Percentiles rank a stretch among this genome's conserved stretches.
These are phyloP conservation scores for Venturia nashicola DNA, from an alignment of 2,329 filamentous ascomycete genomes.

Conservation along the genomic window DNA sequence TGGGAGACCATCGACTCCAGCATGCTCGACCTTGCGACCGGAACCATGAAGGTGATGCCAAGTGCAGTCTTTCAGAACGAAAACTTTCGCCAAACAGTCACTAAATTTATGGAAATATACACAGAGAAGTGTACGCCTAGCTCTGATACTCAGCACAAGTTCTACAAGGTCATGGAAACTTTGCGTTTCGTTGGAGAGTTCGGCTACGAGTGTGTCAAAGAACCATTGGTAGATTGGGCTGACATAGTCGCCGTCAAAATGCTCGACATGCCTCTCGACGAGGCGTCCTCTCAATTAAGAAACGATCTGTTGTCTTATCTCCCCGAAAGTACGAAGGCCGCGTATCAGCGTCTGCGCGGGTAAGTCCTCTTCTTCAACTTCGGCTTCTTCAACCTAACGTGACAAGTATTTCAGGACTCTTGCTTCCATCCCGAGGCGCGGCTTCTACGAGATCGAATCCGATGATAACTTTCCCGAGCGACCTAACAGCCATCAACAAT, in stretches of 20 bases:
- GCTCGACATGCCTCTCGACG: background rate
- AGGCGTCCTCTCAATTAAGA: background rate
- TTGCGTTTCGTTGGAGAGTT: background rate
- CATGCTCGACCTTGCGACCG: background rate
- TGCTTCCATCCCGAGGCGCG: background rate
- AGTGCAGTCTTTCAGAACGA: background rate
- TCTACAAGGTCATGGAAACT: background rate
- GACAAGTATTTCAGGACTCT: background rate
- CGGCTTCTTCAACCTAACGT: background rate
- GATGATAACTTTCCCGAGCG: background rate
- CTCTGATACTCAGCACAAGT: background rate
- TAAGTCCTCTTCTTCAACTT: background rate
- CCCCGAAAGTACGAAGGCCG: background rate
- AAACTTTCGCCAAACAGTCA: background rate
- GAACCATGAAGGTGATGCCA: background rate
- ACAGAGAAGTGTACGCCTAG: background rate
- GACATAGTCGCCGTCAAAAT: background rate
- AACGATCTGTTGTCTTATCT: background rate
- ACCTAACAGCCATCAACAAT: background rate
- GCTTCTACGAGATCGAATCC: background rate
- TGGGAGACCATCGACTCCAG: conserved; percentile 1
- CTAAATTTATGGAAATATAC: background rate
- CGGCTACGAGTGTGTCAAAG: background rate
- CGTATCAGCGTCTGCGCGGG: background rate
- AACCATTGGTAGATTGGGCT: background rate